Conservation (phyloP, 257 asterid species). For the Solanum chiquidenum region DNA sequence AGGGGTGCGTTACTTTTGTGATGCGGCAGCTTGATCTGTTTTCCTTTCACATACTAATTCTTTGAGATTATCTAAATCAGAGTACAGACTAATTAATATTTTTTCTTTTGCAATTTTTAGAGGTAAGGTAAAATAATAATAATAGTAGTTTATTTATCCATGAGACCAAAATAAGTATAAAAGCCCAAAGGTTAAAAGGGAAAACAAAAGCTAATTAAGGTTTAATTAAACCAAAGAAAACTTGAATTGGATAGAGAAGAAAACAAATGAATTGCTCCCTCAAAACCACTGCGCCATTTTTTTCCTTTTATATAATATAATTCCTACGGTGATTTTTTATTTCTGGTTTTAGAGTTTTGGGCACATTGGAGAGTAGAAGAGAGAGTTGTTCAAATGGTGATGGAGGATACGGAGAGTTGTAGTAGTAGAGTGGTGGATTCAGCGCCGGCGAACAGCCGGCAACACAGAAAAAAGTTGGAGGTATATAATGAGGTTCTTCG, state of each 20-base stretch:
- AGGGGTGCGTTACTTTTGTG: background rate
- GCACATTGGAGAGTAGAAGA: background rate
- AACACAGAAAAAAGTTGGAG: constrained; percentile 55
- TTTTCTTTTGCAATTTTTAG: background rate
- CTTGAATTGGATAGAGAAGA: background rate
- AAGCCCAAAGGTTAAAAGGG: background rate
- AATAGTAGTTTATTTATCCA: background rate
- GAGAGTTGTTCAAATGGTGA: constrained; percentile 42
- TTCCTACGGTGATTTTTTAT: background rate
- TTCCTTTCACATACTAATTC: background rate
- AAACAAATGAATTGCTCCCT: background rate
- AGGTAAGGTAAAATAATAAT: no score
- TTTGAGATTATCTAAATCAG: background rate
- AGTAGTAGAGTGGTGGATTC: constrained; percentile 21
- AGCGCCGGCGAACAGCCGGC: constrained; percentile 25
- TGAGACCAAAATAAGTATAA: background rate
- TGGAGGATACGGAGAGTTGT: constrained; percentile 82
- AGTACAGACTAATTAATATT: background rate
- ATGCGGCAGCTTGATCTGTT: background rate
- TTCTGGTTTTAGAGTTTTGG: background rate
- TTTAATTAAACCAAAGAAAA: background rate
- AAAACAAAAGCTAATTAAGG: background rate
- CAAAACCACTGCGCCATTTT: background rate
- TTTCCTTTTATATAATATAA: background rate
- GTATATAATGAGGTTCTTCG: constrained; percentile 88